Conservation (phyloP, 75 land plant species). For the Ceratopteris richardii region DNA sequence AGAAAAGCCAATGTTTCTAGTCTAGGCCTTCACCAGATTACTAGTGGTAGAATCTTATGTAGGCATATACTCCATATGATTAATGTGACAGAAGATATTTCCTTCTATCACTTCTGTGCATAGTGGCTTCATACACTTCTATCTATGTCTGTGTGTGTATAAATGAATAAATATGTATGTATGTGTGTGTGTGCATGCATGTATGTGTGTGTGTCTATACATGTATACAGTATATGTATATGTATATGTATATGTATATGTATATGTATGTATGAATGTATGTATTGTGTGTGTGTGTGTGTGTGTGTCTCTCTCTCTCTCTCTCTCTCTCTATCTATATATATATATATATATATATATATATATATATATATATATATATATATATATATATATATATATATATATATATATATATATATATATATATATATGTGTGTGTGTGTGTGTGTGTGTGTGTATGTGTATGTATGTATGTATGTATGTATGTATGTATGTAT, state of each 20-base stretch:
- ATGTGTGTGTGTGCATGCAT: constrained; percentile 1
- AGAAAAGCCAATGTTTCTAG: not conserved
- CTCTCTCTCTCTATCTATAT: no score
- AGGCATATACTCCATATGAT: no score
- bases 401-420: not conserved
- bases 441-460: not conserved
- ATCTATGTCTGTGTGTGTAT: not conserved
- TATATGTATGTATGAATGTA: not conserved
- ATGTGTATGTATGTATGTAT: not conserved
- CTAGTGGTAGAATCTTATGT: not conserved
- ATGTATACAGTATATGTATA: not conserved
- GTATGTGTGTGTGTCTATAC: no score
- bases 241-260: not conserved
- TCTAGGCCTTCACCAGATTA: not conserved
- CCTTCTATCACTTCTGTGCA: no score
- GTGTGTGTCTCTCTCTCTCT: no score
- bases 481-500: not conserved
- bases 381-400: not conserved
- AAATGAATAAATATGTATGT: no score
- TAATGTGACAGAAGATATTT: no score
- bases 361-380: not conserved
- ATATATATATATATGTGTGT: not conserved
- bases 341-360: not conserved
- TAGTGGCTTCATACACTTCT: not conserved
- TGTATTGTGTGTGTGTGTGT: no score